Conservation (phyloP, 2,329 filamentous ascomycete genomes). For the Lecanosticta acicola region DNA sequence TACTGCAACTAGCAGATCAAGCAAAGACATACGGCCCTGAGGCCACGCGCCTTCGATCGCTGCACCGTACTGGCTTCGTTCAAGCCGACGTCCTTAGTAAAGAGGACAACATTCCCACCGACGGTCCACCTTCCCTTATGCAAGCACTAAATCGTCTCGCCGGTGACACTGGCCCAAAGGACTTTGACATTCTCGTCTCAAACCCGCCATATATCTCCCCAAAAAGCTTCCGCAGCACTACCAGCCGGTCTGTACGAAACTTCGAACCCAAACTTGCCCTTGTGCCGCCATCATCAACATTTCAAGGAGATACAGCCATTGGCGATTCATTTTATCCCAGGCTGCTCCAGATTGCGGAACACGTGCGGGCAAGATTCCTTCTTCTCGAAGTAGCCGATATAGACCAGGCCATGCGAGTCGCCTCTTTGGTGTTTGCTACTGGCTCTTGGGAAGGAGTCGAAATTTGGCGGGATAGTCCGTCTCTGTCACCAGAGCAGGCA, state of each 20-base stretch:
- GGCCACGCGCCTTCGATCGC: conserved; percentile 7
- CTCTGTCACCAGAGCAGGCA: neutral
- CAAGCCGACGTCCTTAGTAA: conserved; percentile 31
- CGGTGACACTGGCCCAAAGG: neutral
- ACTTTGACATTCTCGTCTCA: conserved; percentile 62
- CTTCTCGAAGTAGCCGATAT: conserved; percentile 68
- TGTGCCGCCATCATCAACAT: conserved; percentile 50
- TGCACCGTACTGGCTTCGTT: conserved; percentile 29
- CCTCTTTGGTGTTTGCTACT: conserved; percentile 40
- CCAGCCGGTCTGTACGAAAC: conserved; percentile 67
- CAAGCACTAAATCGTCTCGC: conserved; percentile 13
- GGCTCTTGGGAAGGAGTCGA: conserved; percentile 46
- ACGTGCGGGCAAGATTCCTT: conserved; percentile 50
- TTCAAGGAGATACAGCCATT: conserved; percentile 21
- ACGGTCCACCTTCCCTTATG: conserved; percentile 7
- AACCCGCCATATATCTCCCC: conserved; percentile 90
- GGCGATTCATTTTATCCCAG: conserved; percentile 62
- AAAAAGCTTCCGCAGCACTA: conserved; percentile 55
- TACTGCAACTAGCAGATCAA: conserved; percentile 18
- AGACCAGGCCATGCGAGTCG: conserved; percentile 61
- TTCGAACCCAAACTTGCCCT: conserved; percentile 78
- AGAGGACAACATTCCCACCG: neutral
- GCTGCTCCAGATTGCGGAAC: conserved; percentile 52
- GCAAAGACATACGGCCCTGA: conserved; percentile 39
- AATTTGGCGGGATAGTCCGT: conserved; percentile 66